A percentile compares a stretch with the other conserved stretches of the same genome.
Evolutionary conservation across 495 filamentous ascomycete genomes (phyloP).

Genomic region (Lasiosphaeria ovina): DNA sequence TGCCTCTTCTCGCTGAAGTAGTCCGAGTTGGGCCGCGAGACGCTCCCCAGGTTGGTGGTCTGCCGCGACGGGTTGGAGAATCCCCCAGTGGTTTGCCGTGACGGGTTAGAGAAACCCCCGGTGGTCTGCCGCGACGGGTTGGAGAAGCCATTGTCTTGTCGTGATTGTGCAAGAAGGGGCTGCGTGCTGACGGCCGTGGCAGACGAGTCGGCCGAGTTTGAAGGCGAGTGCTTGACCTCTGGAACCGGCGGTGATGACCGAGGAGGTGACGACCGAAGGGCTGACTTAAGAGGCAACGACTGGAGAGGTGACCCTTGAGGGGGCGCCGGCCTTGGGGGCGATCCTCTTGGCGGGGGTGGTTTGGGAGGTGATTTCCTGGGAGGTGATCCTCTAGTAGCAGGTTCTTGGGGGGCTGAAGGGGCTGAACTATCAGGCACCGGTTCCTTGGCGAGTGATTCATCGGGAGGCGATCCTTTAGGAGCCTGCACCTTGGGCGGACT

Average conservation of each 20-base stretch:
- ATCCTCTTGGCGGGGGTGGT: background rate
- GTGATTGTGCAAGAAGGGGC: background rate
- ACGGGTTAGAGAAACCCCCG: background rate
- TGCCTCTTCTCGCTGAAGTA: constrained; percentile 6
- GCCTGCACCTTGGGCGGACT: background rate
- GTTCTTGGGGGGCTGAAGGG: too few species aligned
- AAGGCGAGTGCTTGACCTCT: background rate
- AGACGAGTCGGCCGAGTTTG: background rate
- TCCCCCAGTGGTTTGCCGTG: background rate
- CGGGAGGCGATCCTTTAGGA: background rate
- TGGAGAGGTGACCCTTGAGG: background rate
- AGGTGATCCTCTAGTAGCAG: background rate
- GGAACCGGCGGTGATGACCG: background rate
- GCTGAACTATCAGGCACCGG: too few species aligned
- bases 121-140: background rate
- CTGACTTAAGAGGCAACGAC: background rate
- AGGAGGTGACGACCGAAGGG: background rate
- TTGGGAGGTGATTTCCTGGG: background rate
- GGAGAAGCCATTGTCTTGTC: background rate
- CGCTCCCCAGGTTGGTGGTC: background rate
- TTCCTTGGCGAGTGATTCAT: too few species aligned
- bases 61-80: background rate
- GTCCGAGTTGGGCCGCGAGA: background rate
- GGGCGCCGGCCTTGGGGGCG: background rate
- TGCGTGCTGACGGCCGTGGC: background rate